phyloP scores from a whole-genome alignment of 306 rosid species.

The Quercus cerris region DNA sequence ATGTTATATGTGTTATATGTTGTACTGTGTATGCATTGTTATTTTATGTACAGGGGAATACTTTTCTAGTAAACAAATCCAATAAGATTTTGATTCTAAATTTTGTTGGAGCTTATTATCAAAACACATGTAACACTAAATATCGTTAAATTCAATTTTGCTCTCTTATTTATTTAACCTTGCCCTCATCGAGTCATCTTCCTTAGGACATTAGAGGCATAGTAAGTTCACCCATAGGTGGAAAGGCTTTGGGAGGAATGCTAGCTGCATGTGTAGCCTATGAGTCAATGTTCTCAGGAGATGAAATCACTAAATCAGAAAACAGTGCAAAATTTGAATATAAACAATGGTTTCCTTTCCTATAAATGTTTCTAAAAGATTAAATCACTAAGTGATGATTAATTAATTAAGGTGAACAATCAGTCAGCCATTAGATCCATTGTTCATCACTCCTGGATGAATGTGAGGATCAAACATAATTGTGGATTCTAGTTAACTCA shows the following conservation, averaged over 20 bases:
- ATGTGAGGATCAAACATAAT: not conserved
- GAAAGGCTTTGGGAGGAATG: not conserved
- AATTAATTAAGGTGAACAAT: constrained; percentile 20
- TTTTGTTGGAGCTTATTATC: too few species aligned
- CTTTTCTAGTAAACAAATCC: too few species aligned
- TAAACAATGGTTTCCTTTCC: constrained; percentile 4
- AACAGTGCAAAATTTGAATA: not conserved
- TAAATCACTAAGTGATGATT: constrained; percentile 11
- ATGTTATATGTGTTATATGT: not conserved
- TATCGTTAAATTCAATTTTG: too few species aligned
- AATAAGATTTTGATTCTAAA: too few species aligned
- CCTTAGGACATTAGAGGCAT: too few species aligned
- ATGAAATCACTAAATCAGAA: not conserved
- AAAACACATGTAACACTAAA: too few species aligned
- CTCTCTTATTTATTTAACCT: too few species aligned
- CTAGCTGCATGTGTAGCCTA: not conserved
- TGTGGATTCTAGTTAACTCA: too few species aligned
- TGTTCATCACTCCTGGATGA: constrained; percentile 31
- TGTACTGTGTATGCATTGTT: not conserved
- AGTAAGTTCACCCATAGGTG: too few species aligned
- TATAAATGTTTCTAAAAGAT: constrained; percentile 1
- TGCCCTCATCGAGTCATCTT: too few species aligned
- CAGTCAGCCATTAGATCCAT: constrained; percentile 34
- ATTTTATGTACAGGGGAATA: too few species aligned
- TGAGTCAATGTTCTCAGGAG: not conserved